phyloP scores from a whole-genome alignment of 2,329 filamentous ascomycete genomes.

The Ceratocystis harringtonii region DNA sequence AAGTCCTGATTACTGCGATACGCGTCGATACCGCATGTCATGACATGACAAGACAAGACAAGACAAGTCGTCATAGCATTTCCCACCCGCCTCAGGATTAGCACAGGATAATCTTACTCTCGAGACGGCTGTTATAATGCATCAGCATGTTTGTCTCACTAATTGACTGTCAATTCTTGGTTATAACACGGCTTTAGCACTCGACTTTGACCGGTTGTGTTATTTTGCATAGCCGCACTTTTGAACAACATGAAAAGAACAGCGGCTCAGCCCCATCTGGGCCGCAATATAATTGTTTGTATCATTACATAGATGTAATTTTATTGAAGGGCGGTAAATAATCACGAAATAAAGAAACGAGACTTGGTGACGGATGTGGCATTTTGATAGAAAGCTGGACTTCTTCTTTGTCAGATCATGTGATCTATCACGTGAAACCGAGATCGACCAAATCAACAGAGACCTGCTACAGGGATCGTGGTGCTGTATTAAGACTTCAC shows the following conservation, averaged over 20 bases:
- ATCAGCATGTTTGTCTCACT: not conserved
- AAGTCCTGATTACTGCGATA: too few species aligned
- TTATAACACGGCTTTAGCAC: not conserved
- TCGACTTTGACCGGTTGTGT: not conserved
- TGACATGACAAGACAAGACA: too few species aligned
- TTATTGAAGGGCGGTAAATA: not conserved
- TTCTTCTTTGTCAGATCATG: not conserved
- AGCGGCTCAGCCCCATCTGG: not conserved
- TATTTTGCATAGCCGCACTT: not conserved
- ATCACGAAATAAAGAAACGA: not conserved
- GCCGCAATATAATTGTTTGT: not conserved
- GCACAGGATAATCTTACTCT: too few species aligned
- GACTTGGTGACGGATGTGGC: not conserved
- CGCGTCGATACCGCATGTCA: too few species aligned
- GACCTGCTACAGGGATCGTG: not conserved
- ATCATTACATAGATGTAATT: not conserved
- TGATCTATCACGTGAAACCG: not conserved
- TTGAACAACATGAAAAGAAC: not conserved
- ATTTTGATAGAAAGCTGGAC: not conserved
- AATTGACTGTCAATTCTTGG: not conserved
- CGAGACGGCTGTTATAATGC: too few species aligned
- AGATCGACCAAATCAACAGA: not conserved
- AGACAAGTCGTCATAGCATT: too few species aligned
- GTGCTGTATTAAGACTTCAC: not conserved
- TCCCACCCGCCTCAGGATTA: too few species aligned